Evolutionary conservation across 169 alveolate species (phyloP).

Genomic region (Plasmodium ovale): DNA sequence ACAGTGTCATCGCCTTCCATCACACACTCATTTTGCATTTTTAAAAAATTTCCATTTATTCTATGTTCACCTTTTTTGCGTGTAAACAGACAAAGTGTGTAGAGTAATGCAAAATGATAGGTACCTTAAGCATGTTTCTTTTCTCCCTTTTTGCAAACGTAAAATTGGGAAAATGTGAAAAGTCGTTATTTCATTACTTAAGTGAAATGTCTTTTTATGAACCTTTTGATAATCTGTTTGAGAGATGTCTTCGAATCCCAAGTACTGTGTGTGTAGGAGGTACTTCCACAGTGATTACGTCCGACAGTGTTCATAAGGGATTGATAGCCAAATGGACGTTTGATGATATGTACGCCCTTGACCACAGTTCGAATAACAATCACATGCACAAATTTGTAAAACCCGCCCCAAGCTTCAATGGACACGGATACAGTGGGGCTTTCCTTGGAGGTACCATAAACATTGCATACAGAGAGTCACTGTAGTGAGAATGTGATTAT

Average conservation of each 20-base stretch:
- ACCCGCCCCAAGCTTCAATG: slow-evolving; percentile 60
- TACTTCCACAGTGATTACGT: slow-evolving; percentile 25
- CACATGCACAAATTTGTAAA: slow-evolving; percentile 59
- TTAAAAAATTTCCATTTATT: neutral
- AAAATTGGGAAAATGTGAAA: slow-evolving; percentile 13
- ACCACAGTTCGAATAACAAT: slow-evolving; percentile 46
- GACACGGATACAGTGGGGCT: slow-evolving; percentile 64
- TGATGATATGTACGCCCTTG: slow-evolving; percentile 63
- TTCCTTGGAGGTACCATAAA: slow-evolving; percentile 40
- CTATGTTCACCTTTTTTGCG: neutral
- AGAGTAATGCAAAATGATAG: neutral
- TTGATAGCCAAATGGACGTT: slow-evolving; percentile 54
- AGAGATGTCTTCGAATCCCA: slow-evolving; percentile 45
- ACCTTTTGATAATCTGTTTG: slow-evolving; percentile 44
- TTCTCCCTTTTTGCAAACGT: slow-evolving; percentile 10
- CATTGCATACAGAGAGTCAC: neutral
- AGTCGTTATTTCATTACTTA: slow-evolving; percentile 34
- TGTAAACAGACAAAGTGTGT: neutral
- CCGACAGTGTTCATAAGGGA: slow-evolving; percentile 47
- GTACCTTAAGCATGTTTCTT: neutral
- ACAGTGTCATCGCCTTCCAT: too few relatives aligned
- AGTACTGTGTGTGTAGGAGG: slow-evolving; percentile 37
- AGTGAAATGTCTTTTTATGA: slow-evolving; percentile 34
- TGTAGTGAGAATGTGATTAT: neutral
- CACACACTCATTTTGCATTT: too few relatives aligned